Base-by-base conservation (phyloP, 192 early-diverging fungal species). In the Coemansia sp. region DNA sequence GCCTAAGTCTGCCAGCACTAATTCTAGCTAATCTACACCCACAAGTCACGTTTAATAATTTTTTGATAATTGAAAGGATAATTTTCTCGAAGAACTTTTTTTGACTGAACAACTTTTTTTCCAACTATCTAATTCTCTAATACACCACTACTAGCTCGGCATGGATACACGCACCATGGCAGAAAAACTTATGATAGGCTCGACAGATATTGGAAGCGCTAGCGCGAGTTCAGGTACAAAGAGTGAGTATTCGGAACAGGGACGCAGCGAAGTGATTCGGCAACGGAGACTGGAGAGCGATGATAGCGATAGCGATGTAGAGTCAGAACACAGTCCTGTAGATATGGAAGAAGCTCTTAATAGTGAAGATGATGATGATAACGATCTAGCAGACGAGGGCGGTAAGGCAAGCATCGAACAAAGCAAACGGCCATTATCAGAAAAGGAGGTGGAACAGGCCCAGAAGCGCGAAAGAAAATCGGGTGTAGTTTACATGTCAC, bases 401-500 rank as follows among this genome's bases (percentile, higher is more conserved):
- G 53, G 53, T 23, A 7, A 54, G 53, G 58, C 66, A 60, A 31
- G 27, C n/a, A 50, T 50, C 61, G 46, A 22, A 56, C 3, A n/a
- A 42, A 31, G n/a, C 46, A 33, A 17, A 57, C 68, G 61, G 59
- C 68, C 57, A 4, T 59, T 74, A 3, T 67, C 65, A 9, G 61
- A 66, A n/a, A 78, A 85, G 51, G 72, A 73, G 52, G 83, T 63
- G 72, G 66, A 75, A 32, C 89, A 84, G 20, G 80, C 88, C 10
- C 86, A 92, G 50, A 85, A 67, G 27, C 53, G 42, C 21, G 80
- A 82, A 32, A 53, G 64, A 17, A 74, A 85, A 54, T 91, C 92
- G 0, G 97, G 97, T 6, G 88, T 98, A 9, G 84, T 92, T 24
- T 98, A 98, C 76, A 75, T 98, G 55, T 95, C 95, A 17, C 83